Conservation (phyloP, 164 flowering plant genomes). For the Akebia trifoliata region DNA sequence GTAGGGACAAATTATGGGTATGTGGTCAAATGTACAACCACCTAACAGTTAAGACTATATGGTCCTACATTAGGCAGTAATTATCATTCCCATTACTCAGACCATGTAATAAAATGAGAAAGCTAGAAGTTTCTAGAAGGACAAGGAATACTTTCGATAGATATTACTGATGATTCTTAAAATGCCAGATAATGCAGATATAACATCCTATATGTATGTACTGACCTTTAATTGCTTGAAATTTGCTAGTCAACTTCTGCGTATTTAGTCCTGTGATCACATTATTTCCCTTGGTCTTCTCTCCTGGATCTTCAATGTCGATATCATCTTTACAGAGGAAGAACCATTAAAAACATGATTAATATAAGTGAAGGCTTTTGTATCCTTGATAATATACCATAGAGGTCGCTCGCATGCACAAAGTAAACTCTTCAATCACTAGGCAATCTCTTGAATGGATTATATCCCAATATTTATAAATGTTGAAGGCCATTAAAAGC, state of each 20-base stretch:
- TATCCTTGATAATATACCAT: too few relatives aligned
- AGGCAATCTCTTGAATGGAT: background rate
- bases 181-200: background rate
- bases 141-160: background rate
- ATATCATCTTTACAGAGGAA: conserved; percentile 63
- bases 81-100: background rate
- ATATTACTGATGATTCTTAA: background rate
- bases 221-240: conserved; percentile 74
- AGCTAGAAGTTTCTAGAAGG: background rate
- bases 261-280: conserved; percentile 51
- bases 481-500: too few relatives aligned
- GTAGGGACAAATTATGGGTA: too few relatives aligned
- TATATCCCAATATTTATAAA: background rate
- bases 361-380: background rate
- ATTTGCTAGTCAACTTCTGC: conserved; percentile 53
- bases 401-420: background rate
- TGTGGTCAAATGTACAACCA: too few relatives aligned
- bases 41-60: too few relatives aligned
- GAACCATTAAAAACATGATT: background rate
- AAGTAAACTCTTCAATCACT: background rate
- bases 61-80: too few relatives aligned
- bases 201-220: background rate
- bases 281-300: conserved; percentile 58
- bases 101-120: background rate
- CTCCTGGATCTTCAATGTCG: conserved; percentile 60